Conservation (phyloP, 768 basidiomycete species). For the Mycena capillaripes region DNA sequence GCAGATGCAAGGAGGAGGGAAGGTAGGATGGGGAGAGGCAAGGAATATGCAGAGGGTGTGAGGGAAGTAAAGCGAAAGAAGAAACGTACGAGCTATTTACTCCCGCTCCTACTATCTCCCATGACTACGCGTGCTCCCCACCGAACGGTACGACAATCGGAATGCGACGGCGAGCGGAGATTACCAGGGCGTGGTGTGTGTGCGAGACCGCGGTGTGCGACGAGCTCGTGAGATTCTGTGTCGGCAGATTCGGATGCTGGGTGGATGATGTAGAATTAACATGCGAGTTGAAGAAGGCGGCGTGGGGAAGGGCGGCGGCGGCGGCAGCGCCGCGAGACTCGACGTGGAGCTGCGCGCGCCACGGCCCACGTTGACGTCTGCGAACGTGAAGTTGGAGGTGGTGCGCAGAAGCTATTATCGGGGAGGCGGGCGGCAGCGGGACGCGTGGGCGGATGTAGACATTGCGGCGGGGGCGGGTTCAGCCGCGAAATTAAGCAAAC, state of each 20-base stretch:
- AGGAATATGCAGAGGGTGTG: no score
- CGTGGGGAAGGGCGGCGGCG: background rate
- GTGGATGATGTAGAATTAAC: constrained; percentile 6
- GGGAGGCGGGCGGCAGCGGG: constrained; percentile 4
- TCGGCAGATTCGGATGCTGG: background rate
- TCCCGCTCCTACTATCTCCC: no score
- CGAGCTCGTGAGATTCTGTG: background rate
- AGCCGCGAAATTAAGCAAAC: constrained; percentile 5
- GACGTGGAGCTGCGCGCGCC: background rate
- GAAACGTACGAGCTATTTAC: background rate
- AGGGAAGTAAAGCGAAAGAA: background rate
- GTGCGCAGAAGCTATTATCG: constrained; percentile 4
- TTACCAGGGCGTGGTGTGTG: background rate
- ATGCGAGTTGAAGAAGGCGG: background rate
- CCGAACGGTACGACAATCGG: background rate
- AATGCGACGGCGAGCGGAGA: background rate
- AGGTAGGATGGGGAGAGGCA: no score
- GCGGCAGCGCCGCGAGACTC: constrained; percentile 1
- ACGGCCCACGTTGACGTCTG: constrained; percentile 3
- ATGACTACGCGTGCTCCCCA: no score
- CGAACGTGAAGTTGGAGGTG: constrained; percentile 8
- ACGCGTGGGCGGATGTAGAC: constrained; percentile 7
- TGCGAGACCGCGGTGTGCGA: background rate
- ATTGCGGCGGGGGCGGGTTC: background rate
- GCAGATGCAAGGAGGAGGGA: background rate